Evolutionary conservation across 345 rosid species (phyloP).

Genomic region (Pistacia vera): DNA sequence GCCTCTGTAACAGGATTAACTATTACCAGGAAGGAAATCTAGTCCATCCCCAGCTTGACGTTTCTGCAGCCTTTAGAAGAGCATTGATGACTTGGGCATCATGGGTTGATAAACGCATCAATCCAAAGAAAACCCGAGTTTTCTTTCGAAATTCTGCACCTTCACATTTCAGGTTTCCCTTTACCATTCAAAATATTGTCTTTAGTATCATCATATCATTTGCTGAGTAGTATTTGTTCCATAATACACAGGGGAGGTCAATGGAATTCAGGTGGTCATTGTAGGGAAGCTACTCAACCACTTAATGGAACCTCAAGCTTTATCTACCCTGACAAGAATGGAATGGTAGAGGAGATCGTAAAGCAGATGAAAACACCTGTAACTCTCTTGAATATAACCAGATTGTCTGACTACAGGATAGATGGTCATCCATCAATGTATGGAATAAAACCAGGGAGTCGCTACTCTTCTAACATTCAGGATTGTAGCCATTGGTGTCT

Average conservation of each 20-base stretch:
- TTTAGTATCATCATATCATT: neutral
- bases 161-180: constrained; percentile 83
- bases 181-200: neutral
- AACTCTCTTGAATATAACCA: constrained; percentile 59
- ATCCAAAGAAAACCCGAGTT: constrained; percentile 68
- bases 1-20: constrained; percentile 58
- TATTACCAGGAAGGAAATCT: constrained; percentile 86
- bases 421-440: constrained; percentile 79
- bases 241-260: constrained; percentile 65
- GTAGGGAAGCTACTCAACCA: constrained; percentile 64
- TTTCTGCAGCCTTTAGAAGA: constrained; percentile 67
- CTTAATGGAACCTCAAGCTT: constrained; percentile 40
- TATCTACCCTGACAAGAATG: constrained; percentile 46
- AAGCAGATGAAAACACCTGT: constrained; percentile 75
- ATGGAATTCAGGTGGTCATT: constrained; percentile 93
- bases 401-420: constrained; percentile 60
- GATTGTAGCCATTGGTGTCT: constrained; percentile 99
- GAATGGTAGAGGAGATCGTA: constrained; percentile 53
- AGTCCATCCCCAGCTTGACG: constrained; percentile 76
- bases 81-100: constrained; percentile 86
- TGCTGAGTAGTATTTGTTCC: constrained; percentile 10
- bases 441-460: constrained; percentile 50
- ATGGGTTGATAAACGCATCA: constrained; percentile 76
- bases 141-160: constrained; percentile 86
- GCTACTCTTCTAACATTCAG: constrained; percentile 43